Evolutionary conservation across 2,329 filamentous ascomycete genomes (phyloP), one percentile per base, ranked within the genome.

Genomic region (Tolypocladium album): DNA sequence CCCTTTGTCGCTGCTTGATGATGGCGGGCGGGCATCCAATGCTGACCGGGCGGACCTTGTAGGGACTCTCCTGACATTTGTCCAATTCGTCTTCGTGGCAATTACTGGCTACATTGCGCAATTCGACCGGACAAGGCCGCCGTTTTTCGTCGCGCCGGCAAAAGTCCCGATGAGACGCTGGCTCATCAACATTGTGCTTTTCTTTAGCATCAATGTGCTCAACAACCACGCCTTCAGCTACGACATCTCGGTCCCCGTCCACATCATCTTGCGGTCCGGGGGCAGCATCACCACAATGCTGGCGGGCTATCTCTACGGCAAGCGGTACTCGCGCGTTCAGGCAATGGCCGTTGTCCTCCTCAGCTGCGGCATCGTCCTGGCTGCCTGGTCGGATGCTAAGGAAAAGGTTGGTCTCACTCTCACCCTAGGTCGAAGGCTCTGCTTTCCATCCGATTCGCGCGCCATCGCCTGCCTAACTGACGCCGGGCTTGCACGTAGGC

Each of bases 161-260:
- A 86, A 85, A 58, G 90, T 97, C 4, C 94, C 94, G 0, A 78
- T 97, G 59, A 81, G 82, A 56, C 88, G 90, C 70, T 97, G 94
- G 92, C 71, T 90, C 57, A 79, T 93, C 68, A 97, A 96, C 70
- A 96, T 96, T 50, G 78, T 88, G 4, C 83, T 97, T 66, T 97
- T 97, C 75, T 94, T 96, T 72, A 83, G 84, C 63, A 94, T 99
- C 75, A 99, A 97, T 68, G 85, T 97, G 61, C 77, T 99, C 70
- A 99, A 99, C 76, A 99, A 99, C 69, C 93, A 93, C 79, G 94
- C 93, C 8, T 99, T 99, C 73, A 92, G 91, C 63, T 99, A 97
- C 76, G 87, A 92, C 67, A 97, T 99, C 60, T 96, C 92, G 8
- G 91, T 99, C 0, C 94, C 94, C 1, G 86, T 99, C 56, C 94